Conservation (phyloP, 805 yeast genomes). For the Pichia insulana region DNA sequence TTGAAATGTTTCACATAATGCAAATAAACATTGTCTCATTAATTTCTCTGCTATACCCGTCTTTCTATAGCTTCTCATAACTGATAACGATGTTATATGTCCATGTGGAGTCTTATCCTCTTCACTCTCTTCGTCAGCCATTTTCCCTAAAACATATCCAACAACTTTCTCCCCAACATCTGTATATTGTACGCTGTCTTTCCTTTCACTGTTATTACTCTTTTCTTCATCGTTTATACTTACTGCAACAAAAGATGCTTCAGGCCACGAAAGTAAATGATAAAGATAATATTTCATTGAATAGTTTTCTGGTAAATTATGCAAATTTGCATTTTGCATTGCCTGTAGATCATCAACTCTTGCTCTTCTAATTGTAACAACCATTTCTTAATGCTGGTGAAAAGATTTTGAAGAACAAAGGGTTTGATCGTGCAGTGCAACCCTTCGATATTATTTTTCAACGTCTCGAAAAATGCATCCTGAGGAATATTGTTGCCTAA, state of each 20-base stretch:
- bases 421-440: too few relatives aligned
- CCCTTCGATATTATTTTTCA: too few relatives aligned
- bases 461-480: too few relatives aligned
- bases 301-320: conserved; percentile 91
- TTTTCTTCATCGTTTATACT: conserved; percentile 45
- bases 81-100: conserved; percentile 88
- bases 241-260: conserved; percentile 91
- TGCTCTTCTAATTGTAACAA: conserved; percentile 83
- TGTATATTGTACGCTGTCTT: conserved; percentile 41
- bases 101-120: conserved; percentile 73
- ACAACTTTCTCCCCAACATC: conserved; percentile 70
- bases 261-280: conserved; percentile 95
- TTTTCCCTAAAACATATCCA: conserved; percentile 93
- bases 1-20: conserved; percentile 70
- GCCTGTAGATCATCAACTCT: conserved; percentile 81
- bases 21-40: conserved; percentile 73
- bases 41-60: conserved; percentile 90
- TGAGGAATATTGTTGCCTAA: too few relatives aligned
- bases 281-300: conserved; percentile 87
- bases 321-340: conserved; percentile 91
- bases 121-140: conserved; percentile 74
- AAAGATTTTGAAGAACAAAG: background rate
- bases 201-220: conserved; percentile 19
- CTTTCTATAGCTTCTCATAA: conserved; percentile 90
- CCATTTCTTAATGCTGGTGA: conserved; percentile 38